Conservation (phyloP, 495 filamentous ascomycete species). For the Parmelia sp. region DNA sequence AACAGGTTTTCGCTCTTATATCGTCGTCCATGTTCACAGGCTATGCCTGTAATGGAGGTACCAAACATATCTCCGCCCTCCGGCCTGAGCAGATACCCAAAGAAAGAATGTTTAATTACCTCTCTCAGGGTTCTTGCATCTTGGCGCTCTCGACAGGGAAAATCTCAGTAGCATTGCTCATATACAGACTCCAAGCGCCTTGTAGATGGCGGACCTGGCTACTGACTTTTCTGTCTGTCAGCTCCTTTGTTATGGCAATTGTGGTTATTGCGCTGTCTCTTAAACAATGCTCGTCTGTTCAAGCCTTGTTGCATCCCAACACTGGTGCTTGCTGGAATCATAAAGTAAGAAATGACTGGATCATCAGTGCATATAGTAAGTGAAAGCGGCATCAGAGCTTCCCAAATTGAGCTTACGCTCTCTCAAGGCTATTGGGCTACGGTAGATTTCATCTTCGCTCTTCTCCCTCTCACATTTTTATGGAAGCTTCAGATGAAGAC, state of each 20-base stretch:
- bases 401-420: neutral
- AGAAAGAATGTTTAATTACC: neutral
- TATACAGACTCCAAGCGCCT: neutral
- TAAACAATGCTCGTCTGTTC: neutral
- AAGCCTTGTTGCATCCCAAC: neutral
- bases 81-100: neutral
- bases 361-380: neutral
- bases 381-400: neutral
- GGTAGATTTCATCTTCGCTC: neutral
- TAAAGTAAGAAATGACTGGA: neutral
- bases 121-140: neutral
- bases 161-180: constrained; percentile 4
- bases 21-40: neutral
- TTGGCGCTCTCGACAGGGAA: neutral
- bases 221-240: neutral
- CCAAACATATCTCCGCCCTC: neutral
- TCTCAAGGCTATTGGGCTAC: constrained; percentile 4
- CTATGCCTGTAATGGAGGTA: neutral
- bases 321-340: constrained; percentile 1
- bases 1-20: neutral
- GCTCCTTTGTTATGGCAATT: neutral
- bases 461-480: constrained; percentile 1
- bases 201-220: constrained; percentile 1
- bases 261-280: neutral
- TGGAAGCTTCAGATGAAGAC: constrained; percentile 1